Evolutionary conservation across 345 rosid genomes (phyloP).

Genomic region (Ailanthus altissimus): DNA sequence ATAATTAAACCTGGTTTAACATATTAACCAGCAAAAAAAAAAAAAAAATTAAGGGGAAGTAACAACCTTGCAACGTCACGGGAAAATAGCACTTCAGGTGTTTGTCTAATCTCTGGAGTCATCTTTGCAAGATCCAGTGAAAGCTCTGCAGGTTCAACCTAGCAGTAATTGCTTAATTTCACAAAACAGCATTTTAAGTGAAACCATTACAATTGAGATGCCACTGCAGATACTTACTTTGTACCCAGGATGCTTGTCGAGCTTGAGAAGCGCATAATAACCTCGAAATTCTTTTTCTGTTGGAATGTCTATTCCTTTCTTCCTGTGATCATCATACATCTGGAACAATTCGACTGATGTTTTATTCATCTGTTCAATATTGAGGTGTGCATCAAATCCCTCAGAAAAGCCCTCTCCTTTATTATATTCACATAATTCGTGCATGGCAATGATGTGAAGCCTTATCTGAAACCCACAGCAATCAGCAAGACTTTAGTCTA

Average conservation of each 20-base stretch:
- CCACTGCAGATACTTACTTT: conserved; percentile 55
- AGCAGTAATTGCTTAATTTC: conserved; percentile 30
- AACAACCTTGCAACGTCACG: conserved; percentile 89
- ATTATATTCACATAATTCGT: conserved; percentile 86
- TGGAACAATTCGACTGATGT: conserved; percentile 96
- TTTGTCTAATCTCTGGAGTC: conserved; percentile 92
- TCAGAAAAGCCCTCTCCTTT: conserved; percentile 97
- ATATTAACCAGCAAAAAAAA: conserved; percentile 21
- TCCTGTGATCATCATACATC: conserved; percentile 96
- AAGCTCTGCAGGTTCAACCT: conserved; percentile 99
- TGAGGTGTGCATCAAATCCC: conserved; percentile 98
- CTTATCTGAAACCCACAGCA: conserved; percentile 68
- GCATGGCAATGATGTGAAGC: conserved; percentile 96
- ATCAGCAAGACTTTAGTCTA: conserved; percentile 25
- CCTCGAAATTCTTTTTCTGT: conserved; percentile 96
- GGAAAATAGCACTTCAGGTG: conserved; percentile 87
- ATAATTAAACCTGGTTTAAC: conserved; percentile 33
- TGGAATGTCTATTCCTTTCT: conserved; percentile 69
- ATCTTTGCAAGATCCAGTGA: conserved; percentile 97
- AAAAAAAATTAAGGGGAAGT: conserved; percentile 12
- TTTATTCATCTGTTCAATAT: conserved; percentile 99
- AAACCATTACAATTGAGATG: conserved; percentile 25
- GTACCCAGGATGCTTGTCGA: conserved; percentile 99
- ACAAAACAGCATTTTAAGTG: conserved; percentile 10
- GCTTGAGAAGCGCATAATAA: conserved; percentile 96